Percentiles rank a stretch among this genome's conserved stretches.
Evolutionary conservation across 163 green algal species (phyloP).

Genomic region (Trebouxia gelatinosa): DNA sequence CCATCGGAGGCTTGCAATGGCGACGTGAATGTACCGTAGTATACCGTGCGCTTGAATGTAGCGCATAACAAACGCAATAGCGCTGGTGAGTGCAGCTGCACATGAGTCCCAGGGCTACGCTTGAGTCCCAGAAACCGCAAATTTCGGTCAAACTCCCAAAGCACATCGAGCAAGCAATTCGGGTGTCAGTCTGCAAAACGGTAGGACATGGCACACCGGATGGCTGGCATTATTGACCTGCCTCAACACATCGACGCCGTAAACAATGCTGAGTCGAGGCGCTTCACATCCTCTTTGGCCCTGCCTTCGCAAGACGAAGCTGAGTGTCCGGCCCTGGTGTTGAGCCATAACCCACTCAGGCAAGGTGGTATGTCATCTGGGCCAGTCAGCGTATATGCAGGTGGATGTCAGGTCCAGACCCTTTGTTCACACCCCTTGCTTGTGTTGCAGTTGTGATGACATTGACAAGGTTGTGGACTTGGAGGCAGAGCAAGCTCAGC

Average conservation of each 20-base stretch:
- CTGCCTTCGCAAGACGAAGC: not conserved
- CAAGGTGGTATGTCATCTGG: too few species aligned
- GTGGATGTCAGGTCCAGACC: not conserved
- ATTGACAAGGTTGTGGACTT: not conserved
- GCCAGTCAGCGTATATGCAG: not conserved
- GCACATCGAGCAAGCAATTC: not conserved
- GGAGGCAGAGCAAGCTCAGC: not conserved
- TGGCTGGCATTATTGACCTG: too few species aligned
- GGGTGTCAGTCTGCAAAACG: not conserved
- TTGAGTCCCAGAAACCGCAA: not conserved
- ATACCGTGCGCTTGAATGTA: too few species aligned
- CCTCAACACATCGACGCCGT: too few species aligned
- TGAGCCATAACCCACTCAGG: not conserved
- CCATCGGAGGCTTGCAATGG: too few species aligned
- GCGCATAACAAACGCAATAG: too few species aligned
- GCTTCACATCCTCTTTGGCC: conserved; percentile 3
- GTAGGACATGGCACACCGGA: not conserved
- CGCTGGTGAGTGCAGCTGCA: not conserved
- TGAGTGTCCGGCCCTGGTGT: not conserved
- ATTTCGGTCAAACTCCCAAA: not conserved
- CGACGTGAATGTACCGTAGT: too few species aligned
- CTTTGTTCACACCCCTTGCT: not conserved
- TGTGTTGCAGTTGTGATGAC: not conserved
- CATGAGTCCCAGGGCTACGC: not conserved
- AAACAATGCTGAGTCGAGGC: not conserved